Percentiles rank a stretch among this genome's conserved stretches.
phyloP scores from a whole-genome alignment of 257 asterid genomes.

The Schizonepeta tenuifolia region DNA sequence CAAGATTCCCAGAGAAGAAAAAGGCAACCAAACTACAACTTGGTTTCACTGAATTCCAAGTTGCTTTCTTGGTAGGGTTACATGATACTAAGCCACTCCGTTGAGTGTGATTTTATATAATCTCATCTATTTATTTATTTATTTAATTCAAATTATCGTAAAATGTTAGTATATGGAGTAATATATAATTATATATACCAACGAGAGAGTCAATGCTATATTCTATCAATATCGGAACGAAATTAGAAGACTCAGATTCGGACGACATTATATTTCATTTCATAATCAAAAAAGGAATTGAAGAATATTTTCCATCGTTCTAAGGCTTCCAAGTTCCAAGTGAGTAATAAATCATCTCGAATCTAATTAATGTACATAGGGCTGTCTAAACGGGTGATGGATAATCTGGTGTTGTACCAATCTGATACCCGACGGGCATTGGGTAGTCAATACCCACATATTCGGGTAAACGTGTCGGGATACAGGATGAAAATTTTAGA shows the following conservation, averaged over 20 bases:
- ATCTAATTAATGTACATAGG: too few species aligned
- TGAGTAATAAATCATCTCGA: too few species aligned
- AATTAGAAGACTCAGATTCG: not conserved
- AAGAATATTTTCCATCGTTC: too few species aligned
- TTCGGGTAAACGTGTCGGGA: too few species aligned
- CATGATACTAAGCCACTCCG: conserved; percentile 3
- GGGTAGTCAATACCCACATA: too few species aligned
- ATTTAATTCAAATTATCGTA: not conserved
- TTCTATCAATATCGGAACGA: too few species aligned
- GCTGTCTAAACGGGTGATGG: too few species aligned
- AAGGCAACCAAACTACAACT: conserved; percentile 21
- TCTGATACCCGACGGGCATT: too few species aligned
- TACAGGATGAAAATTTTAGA: too few species aligned
- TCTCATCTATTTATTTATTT: not conserved
- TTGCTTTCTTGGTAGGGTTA: conserved; percentile 33
- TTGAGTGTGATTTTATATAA: conserved; percentile 18
- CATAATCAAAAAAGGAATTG: not conserved
- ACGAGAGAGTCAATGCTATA: conserved; percentile 2
- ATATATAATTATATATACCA: not conserved
- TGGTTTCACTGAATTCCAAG: conserved; percentile 20
- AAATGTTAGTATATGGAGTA: not conserved
- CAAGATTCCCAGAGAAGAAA: conserved; percentile 35
- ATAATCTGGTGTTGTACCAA: too few species aligned
- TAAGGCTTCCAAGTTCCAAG: too few species aligned
- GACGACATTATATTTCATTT: too few species aligned